Evolutionary conservation across 441 rosid genomes (phyloP).

Genomic region (Jatropha podagrica): DNA sequence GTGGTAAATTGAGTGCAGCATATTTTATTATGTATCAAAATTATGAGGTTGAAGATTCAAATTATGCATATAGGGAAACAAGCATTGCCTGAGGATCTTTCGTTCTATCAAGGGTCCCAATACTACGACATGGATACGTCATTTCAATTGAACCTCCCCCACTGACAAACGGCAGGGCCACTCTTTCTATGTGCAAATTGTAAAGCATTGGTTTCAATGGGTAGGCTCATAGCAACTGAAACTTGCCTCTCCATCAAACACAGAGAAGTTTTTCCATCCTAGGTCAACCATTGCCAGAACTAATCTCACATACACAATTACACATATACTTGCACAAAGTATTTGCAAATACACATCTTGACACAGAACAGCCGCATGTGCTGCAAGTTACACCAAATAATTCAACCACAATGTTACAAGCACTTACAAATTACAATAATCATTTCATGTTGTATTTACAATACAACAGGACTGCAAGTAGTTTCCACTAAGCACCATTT

Average conservation of each 20-base stretch:
- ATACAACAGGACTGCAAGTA: neutral
- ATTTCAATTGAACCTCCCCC: neutral
- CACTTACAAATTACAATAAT: neutral
- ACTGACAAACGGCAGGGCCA: neutral
- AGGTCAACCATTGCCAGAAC: neutral
- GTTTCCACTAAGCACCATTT: neutral
- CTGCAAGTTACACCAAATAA: neutral
- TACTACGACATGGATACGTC: neutral
- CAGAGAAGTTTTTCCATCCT: neutral
- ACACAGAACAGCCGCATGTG: too few species aligned
- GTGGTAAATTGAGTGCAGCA: neutral
- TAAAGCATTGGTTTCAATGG: neutral
- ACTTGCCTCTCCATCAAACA: neutral
- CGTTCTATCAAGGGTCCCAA: neutral
- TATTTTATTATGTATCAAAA: neutral
- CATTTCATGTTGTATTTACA: neutral
- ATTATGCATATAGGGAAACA: neutral
- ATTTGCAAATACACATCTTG: neutral
- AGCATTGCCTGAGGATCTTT: neutral
- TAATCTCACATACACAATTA: too few species aligned
- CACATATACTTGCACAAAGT: too few species aligned
- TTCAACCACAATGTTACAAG: neutral
- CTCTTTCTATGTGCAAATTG: neutral
- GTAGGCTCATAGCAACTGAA: neutral
- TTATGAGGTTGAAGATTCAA: neutral